Evolutionary conservation across 2,329 filamentous ascomycete genomes (phyloP).

Genomic region (Xylariomycetidae sp.): DNA sequence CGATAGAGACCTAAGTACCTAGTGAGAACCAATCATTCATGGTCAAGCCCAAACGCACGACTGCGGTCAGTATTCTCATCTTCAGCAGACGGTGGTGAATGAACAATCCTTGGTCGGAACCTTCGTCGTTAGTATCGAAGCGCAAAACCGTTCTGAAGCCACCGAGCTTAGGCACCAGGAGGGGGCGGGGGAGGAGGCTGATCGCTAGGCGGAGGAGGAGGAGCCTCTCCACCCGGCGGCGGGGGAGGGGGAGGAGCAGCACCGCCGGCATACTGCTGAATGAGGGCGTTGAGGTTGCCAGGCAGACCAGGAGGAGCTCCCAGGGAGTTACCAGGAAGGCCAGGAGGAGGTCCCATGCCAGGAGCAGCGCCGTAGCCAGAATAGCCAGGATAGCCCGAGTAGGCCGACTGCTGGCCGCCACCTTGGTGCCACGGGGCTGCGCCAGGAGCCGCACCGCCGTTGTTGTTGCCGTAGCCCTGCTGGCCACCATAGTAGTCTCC

Average conservation of each 20-base stretch:
- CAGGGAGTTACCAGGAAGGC: slow-evolving; percentile 41
- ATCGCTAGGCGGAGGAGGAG: slow-evolving; percentile 54
- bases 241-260: slow-evolving; percentile 46
- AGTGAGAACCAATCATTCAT: too few relatives aligned
- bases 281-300: slow-evolving; percentile 57
- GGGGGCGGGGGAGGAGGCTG: slow-evolving; percentile 58
- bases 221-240: slow-evolving; percentile 55
- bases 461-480: slow-evolving; percentile 27
- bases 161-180: slow-evolving; percentile 37
- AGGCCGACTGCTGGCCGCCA: slow-evolving; percentile 49
- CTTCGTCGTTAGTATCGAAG: slow-evolving; percentile 22
- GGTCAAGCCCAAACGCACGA: too few relatives aligned
- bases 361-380: slow-evolving; percentile 46
- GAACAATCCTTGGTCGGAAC: too few relatives aligned
- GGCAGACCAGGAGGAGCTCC: slow-evolving; percentile 47
- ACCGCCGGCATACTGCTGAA: slow-evolving; percentile 57
- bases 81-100: too few relatives aligned
- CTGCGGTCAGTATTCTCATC: too few relatives aligned
- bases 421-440: slow-evolving; percentile 58
- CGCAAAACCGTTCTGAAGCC: slow-evolving; percentile 7
- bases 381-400: slow-evolving; percentile 45
- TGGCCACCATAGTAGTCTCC: too few relatives aligned
- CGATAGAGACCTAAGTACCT: too few relatives aligned
- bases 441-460: slow-evolving; percentile 28
- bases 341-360: slow-evolving; percentile 41